Percentiles rank a stretch among this genome's conserved stretches.
Conservation (phyloP, 257 asterid species). For the Ligustrum vulgare region DNA sequence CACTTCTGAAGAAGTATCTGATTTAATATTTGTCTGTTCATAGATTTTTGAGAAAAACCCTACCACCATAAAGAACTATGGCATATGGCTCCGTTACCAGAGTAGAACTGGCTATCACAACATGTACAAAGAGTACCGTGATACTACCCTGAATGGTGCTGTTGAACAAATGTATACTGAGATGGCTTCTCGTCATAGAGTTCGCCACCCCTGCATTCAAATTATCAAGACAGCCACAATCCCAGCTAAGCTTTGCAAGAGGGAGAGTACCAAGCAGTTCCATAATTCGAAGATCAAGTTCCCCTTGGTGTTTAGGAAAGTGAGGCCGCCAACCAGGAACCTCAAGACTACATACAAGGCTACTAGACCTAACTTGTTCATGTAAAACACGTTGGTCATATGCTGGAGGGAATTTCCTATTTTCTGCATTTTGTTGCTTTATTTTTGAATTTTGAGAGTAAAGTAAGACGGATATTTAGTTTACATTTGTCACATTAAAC, state of each 20-base stretch:
- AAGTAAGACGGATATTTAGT: background rate
- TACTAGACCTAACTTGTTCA: constrained; percentile 61
- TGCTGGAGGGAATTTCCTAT: background rate
- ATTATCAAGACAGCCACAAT: constrained; percentile 88
- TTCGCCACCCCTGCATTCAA: constrained; percentile 81
- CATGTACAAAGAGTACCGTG: constrained; percentile 93
- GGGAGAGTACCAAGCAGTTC: constrained; percentile 84
- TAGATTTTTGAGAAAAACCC: constrained; percentile 91
- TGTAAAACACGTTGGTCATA: constrained; percentile 31
- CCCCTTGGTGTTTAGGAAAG: constrained; percentile 68
- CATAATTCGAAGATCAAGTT: constrained; percentile 80
- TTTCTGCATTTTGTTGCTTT: background rate
- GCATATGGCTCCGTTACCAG: constrained; percentile 88
- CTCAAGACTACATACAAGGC: constrained; percentile 76
- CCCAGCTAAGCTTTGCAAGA: constrained; percentile 86
- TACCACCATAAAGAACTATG: constrained; percentile 80
- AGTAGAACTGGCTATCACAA: constrained; percentile 90
- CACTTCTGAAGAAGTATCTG: background rate
- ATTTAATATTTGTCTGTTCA: background rate
- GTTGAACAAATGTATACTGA: constrained; percentile 93
- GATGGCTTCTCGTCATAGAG: constrained; percentile 97
- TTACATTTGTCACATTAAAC: background rate
- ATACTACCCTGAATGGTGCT: constrained; percentile 78
- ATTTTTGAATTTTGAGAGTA: background rate
- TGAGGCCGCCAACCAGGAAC: constrained; percentile 69